Base-by-base conservation (phyloP, 441 rosid genomes). In the Heliophila coronopifolia region DNA sequence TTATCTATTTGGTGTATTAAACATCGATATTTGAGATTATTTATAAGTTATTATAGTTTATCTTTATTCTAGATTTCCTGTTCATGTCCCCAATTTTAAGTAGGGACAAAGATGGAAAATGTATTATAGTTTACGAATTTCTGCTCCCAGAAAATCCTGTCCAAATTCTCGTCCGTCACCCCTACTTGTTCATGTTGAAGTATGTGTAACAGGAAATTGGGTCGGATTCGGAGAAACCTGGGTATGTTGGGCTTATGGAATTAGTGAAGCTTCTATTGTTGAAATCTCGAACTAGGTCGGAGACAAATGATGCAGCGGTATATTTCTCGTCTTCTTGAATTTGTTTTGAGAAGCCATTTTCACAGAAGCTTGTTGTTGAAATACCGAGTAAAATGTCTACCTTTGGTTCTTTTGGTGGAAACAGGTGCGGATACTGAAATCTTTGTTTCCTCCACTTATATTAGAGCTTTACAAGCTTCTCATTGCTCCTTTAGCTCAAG, bases 181-280 rank as follows among this genome's bases (percentile, higher is more conserved):
- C n/a, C n/a, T n/a, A n/a, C 39, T 24, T 18, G 47, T 37, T 61
- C 32, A 33, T 40, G 65, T 46, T 53, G 45, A 67, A 73, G 80
- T 46, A 52, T 45, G 39, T 61, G 36, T 70, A 25, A 67, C 74
- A 89, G 97, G 97, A 83, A 71, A 82, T 83, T 22, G 93, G 97
- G 66, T 77, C 80, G 93, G 94, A 89, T 73, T 89, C 93, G 2
- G 76, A 78, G 59, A 83, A 74, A 75, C 80, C 80, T 10, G 95
- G 88, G 17, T 89, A 85, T 33, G 83, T 74, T 23, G 97, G 93
- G 3, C 65, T 85, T 61, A 85, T 85, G 7, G 85, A 85, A 58
- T 65, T 86, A 28, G 95, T 79, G 0, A 80, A 74, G 63, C 71
- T 77, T 34, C 79, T 89, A 32, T 54, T 79, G 86, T 58, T 70